phyloP scores from a whole-genome alignment of 305 asterid genomes.

The Salvia sclarea region DNA sequence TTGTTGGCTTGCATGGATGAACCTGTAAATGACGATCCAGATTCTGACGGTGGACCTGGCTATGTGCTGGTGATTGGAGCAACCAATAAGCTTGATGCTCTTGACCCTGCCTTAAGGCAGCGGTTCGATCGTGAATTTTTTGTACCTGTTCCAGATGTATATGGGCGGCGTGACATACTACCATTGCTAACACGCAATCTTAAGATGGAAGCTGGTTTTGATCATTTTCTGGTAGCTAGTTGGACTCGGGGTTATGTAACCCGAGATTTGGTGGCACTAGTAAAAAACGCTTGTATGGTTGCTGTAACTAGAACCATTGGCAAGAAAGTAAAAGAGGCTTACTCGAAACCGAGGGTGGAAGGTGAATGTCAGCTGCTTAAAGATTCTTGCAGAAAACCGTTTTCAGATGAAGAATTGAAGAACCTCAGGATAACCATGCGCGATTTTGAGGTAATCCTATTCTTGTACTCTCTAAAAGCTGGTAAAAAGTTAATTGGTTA shows the following conservation, averaged over 20 bases:
- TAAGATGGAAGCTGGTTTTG: slow-evolving; percentile 70
- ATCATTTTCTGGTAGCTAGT: slow-evolving; percentile 77
- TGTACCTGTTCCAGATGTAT: slow-evolving; percentile 74
- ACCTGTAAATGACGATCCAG: slow-evolving; percentile 35
- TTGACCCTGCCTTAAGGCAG: slow-evolving; percentile 83
- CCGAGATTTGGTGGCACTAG: no score
- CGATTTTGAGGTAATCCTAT: slow-evolving; percentile 63
- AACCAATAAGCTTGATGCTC: slow-evolving; percentile 73
- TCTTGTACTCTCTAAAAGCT: neutral
- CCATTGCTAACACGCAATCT: slow-evolving; percentile 55
- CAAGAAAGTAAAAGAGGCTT: no score
- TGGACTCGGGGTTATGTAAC: slow-evolving; percentile 39
- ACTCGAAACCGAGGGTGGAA: no score
- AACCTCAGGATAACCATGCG: slow-evolving; percentile 55
- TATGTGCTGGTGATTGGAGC: slow-evolving; percentile 74
- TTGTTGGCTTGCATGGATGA: slow-evolving; percentile 88
- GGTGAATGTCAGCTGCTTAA: no score
- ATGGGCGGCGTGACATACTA: slow-evolving; percentile 62
- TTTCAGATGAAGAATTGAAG: slow-evolving; percentile 67
- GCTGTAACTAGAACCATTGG: no score
- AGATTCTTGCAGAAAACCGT: slow-evolving; percentile 26
- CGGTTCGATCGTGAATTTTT: slow-evolving; percentile 78
- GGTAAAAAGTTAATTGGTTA: neutral
- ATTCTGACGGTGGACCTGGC: slow-evolving; percentile 46
- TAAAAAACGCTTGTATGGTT: no score